Evolutionary conservation across 176 grass and related monocot genomes (phyloP).

Genomic region (Oryza officinalis): DNA sequence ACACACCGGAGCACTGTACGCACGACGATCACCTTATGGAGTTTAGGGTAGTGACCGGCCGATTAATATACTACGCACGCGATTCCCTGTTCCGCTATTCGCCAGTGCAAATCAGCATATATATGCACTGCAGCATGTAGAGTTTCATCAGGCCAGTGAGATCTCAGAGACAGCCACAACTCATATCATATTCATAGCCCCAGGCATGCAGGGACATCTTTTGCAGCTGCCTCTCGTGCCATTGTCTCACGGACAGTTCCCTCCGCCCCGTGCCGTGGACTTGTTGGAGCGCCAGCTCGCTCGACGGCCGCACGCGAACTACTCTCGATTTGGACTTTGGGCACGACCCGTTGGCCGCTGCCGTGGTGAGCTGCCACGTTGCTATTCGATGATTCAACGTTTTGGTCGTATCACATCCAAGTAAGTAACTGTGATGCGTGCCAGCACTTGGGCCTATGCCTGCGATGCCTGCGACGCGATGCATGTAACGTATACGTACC

Average conservation of each 20-base stretch:
- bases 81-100: background rate
- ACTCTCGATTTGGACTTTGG: background rate
- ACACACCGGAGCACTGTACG: background rate
- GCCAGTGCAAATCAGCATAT: background rate
- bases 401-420: background rate
- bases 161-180: slow-evolving; percentile 24
- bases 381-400: background rate
- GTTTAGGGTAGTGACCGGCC: background rate
- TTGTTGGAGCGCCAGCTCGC: background rate
- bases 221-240: slow-evolving; percentile 20
- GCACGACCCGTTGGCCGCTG: background rate
- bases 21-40: background rate
- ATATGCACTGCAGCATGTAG: background rate
- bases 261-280: background rate
- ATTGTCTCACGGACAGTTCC: background rate
- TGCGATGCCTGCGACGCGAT: background rate
- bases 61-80: background rate
- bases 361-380: too few species aligned
- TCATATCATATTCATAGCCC: background rate
- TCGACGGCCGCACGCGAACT: too few species aligned
- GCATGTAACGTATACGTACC: background rate
- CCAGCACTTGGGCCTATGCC: too few species aligned
- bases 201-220: background rate
- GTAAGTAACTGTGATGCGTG: background rate
- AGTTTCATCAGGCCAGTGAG: background rate